Percentiles rank a stretch among this genome's conserved stretches.
Evolutionary conservation across 345 rosid species (phyloP).

Genomic region (Hibiscus mutabilis): DNA sequence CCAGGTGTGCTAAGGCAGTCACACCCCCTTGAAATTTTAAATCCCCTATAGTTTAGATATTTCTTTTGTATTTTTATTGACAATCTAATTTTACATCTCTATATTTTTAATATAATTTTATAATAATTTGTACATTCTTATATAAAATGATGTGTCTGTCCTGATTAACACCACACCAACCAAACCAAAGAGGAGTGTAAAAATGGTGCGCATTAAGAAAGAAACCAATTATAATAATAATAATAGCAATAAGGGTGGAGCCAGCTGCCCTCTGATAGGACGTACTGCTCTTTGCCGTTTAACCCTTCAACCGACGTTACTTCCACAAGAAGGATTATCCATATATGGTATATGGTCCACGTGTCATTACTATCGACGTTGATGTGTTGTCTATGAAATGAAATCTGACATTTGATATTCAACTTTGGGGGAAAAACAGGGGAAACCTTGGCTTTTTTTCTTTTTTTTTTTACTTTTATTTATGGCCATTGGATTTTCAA

Average conservation of each 20-base stretch:
- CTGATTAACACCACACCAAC: too few relatives aligned
- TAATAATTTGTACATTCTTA: too few relatives aligned
- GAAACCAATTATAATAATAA: too few relatives aligned
- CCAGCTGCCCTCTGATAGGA: conserved; percentile 2
- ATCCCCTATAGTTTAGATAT: too few relatives aligned
- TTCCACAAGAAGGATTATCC: conserved; percentile 31
- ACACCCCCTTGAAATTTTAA: too few relatives aligned
- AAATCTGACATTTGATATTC: conserved; percentile 23
- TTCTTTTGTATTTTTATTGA: too few relatives aligned
- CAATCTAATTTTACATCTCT: too few relatives aligned
- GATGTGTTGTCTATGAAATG: conserved; percentile 33
- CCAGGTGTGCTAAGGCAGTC: too few relatives aligned
- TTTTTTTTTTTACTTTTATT: too few relatives aligned
- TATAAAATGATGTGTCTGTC: too few relatives aligned
- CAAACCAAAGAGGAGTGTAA: conserved; percentile 4
- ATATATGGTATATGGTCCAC: conserved; percentile 23
- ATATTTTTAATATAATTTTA: too few relatives aligned
- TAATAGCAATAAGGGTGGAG: neutral
- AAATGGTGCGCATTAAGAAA: neutral
- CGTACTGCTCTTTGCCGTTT: neutral
- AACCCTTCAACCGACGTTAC: conserved; percentile 33
- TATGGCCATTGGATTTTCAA: neutral
- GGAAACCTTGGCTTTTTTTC: neutral
- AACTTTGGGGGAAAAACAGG: neutral
- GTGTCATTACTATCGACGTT: conserved; percentile 34